Base-by-base conservation (phyloP, 2,329 filamentous ascomycete genomes). In the Penicillium sp. region DNA sequence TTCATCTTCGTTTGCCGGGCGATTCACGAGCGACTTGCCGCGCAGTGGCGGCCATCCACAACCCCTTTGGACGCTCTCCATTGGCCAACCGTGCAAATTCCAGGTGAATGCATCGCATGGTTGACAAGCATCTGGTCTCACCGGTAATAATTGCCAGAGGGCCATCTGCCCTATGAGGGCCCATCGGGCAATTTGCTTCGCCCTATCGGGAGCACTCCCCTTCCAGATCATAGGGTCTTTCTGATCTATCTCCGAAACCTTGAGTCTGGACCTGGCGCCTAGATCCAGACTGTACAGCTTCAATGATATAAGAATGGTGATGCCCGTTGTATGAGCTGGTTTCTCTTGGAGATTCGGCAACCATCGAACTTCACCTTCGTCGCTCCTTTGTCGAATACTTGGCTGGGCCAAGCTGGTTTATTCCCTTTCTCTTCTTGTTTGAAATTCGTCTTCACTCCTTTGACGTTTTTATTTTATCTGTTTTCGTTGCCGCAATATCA, bases 401-500 rank as follows among this genome's bases (percentile, higher is more conserved):
- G 42, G 42, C 42, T 25, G 42, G 42, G n/a, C 42, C 42, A 43
- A 43, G 42, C 33, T 43, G 42, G 34, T 43, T 12, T 32, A 32
- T 35, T 43, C 35, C 7, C 25, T 27, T 43, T 43, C 33, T 26
- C 8, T 36, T 42, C 39, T 33, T 41, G n/a, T 43, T 9, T 18
- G 18, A 18, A 36, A 36, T 18, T 1, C 33, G 32, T 43, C 42
- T 43, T 43, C 42, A 43, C 42, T 43, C 42, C 33, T 43, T 43
- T 11, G 42, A 43, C 40, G 32, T 12, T 43, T 43, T 43, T 39
- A 8, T 32, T 32, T 32, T 11, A 32, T 8, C 29, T 18, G 18
- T 18, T 18, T 18, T 18, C 18, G 18, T 18, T 18, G 18, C 18
- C 18, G 3, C 18, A 18, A 18, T 18, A 18, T 32, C 29, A 32